phyloP scores from a whole-genome alignment of 2,329 filamentous ascomycete genomes.

The Hypoxylon sp. region DNA sequence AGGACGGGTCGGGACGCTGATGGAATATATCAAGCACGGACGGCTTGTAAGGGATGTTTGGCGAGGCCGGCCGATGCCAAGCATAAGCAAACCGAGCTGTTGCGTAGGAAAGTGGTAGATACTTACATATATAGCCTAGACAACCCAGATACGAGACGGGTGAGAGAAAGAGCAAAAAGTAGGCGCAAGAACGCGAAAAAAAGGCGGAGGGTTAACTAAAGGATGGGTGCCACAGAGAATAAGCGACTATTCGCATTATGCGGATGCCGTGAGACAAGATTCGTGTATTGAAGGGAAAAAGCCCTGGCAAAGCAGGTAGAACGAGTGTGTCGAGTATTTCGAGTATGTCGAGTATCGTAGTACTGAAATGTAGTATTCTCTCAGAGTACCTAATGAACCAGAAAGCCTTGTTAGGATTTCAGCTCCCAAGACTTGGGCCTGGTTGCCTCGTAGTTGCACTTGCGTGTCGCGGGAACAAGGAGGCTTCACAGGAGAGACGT shows the following conservation, averaged over 20 bases:
- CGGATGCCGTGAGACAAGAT: constrained; percentile 51
- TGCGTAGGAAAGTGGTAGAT: constrained; percentile 30
- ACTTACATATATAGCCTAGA: constrained; percentile 25
- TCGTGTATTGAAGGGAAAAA: constrained; percentile 30
- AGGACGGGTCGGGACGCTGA: constrained; percentile 28
- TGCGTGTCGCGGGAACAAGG: constrained; percentile 44
- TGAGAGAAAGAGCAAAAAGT: constrained; percentile 33
- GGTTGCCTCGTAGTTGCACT: constrained; percentile 41
- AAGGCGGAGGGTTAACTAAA: constrained; percentile 52
- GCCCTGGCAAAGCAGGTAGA: constrained; percentile 35
- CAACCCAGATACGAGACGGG: constrained; percentile 29
- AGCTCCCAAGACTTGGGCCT: constrained; percentile 33
- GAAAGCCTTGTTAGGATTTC: constrained; percentile 34
- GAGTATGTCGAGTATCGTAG: constrained; percentile 31
- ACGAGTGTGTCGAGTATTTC: constrained; percentile 36
- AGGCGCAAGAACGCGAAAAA: constrained; percentile 39
- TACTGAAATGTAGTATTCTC: constrained; percentile 2
- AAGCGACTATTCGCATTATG: constrained; percentile 54
- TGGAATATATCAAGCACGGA: constrained; percentile 40
- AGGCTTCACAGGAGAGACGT: constrained; percentile 40
- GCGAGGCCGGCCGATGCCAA: constrained; percentile 38
- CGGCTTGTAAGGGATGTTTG: constrained; percentile 39
- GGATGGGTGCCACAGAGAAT: constrained; percentile 53
- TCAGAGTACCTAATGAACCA: constrained; percentile 6
- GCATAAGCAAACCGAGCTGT: constrained; percentile 31